These are phyloP conservation scores for Boletales sp. DNA, from an alignment of 768 basidiomycete genomes.

Conservation along the genomic window DNA sequence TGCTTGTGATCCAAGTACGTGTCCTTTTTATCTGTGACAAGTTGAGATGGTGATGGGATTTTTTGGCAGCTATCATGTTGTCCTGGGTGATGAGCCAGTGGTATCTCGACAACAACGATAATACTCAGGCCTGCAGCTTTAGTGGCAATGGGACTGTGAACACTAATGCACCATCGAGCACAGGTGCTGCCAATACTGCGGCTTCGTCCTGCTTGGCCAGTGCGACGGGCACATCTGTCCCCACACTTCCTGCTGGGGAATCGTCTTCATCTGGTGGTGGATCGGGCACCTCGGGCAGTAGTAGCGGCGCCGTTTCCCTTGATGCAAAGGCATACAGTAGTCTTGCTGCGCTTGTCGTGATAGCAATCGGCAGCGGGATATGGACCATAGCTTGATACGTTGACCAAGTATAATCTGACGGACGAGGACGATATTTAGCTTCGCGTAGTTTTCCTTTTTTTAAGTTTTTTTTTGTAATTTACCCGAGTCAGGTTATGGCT, in stretches of 20 bases:
- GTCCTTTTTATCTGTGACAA: slow-evolving; percentile 2
- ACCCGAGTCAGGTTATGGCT: too few species aligned
- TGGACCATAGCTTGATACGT: slow-evolving; percentile 27
- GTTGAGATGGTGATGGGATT: slow-evolving; percentile 4
- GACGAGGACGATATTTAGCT: too few species aligned
- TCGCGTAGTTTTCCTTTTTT: not conserved
- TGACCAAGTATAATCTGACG: too few species aligned
- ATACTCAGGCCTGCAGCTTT: slow-evolving; percentile 70
- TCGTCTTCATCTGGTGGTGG: slow-evolving; percentile 19
- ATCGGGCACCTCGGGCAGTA: slow-evolving; percentile 20
- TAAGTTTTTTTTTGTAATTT: not conserved
- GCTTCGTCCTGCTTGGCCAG: slow-evolving; percentile 66
- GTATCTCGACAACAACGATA: slow-evolving; percentile 60
- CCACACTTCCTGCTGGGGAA: slow-evolving; percentile 41
- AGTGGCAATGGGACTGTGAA: slow-evolving; percentile 82
- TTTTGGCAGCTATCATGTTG: slow-evolving; percentile 62
- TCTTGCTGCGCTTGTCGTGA: slow-evolving; percentile 32
- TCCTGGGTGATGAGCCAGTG: slow-evolving; percentile 81
- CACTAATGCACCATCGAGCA: slow-evolving; percentile 44
- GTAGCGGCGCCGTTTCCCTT: slow-evolving; percentile 18
- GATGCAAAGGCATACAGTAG: slow-evolving; percentile 37
- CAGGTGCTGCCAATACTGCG: slow-evolving; percentile 49
- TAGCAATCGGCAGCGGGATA: slow-evolving; percentile 39
- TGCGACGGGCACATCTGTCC: slow-evolving; percentile 60
- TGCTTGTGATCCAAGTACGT: slow-evolving; percentile 74